phyloP scores from a whole-genome alignment of 306 rosid species.

The Purshia tridentata region DNA sequence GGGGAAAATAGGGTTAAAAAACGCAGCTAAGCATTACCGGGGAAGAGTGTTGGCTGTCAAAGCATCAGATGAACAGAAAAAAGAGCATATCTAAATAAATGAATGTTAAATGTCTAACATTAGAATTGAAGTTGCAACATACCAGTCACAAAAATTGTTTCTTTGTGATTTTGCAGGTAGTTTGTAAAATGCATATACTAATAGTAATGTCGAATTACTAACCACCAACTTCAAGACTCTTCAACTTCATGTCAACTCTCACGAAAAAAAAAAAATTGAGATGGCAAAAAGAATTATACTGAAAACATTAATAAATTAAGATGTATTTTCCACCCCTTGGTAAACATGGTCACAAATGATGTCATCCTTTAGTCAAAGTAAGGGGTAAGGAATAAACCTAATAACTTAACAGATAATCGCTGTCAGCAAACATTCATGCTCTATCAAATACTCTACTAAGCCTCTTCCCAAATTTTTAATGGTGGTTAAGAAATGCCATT shows the following conservation, averaged over 20 bases:
- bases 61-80: background rate
- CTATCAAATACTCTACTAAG: background rate
- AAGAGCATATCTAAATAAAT: background rate
- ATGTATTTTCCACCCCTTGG: background rate
- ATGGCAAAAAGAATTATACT: background rate
- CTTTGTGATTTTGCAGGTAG: slow-evolving; percentile 39
- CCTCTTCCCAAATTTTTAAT: background rate
- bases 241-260: background rate
- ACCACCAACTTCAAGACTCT: background rate
- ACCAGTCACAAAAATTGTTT: slow-evolving; percentile 58
- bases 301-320: background rate
- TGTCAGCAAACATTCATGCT: background rate
- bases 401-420: background rate
- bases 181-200: background rate
- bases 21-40: background rate
- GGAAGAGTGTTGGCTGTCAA: background rate
- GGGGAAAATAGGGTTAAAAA: background rate
- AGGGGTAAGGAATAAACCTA: background rate
- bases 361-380: background rate
- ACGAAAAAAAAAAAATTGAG: background rate
- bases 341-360: background rate
- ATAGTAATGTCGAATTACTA: background rate
- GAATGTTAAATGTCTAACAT: background rate
- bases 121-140: slow-evolving; percentile 15
- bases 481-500: background rate